phyloP scores from a whole-genome alignment of 495 filamentous ascomycete species.

The Aspergillus affinis region DNA sequence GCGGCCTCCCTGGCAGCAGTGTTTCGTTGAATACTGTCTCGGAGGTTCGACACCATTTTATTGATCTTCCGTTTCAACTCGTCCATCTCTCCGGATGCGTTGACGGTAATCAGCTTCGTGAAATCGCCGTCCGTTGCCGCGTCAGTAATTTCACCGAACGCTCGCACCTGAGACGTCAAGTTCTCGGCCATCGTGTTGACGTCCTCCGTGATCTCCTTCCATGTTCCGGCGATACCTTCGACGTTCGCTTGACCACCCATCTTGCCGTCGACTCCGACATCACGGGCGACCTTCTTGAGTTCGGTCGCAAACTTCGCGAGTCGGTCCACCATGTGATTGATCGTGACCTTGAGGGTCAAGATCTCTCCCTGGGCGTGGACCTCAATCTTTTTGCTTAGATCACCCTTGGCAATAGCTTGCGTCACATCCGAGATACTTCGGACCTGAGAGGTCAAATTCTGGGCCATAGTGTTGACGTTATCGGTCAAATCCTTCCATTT shows the following conservation, averaged over 20 bases:
- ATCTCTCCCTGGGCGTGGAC: slow-evolving; percentile 97
- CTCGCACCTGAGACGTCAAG: slow-evolving; percentile 93
- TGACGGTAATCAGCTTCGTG: slow-evolving; percentile 94
- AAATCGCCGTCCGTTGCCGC: slow-evolving; percentile 97
- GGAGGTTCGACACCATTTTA: slow-evolving; percentile 94
- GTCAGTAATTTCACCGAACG: slow-evolving; percentile 97
- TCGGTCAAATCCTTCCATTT: slow-evolving; percentile 99
- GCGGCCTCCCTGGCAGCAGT: slow-evolving; percentile 95
- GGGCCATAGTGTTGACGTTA: slow-evolving; percentile 85
- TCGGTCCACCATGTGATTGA: slow-evolving; percentile 99
- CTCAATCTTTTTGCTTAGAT: slow-evolving; percentile 94
- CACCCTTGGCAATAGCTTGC: slow-evolving; percentile 90
- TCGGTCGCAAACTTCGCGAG: slow-evolving; percentile 96
- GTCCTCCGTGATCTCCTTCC: slow-evolving; percentile 98
- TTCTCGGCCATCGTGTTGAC: slow-evolving; percentile 99
- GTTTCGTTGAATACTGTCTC: slow-evolving; percentile 96
- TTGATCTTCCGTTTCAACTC: slow-evolving; percentile 99
- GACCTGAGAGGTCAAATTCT: slow-evolving; percentile 93
- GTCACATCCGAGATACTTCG: slow-evolving; percentile 96
- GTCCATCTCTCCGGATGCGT: slow-evolving; percentile 98
- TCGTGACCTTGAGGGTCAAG: slow-evolving; percentile 89
- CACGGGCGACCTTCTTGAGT: slow-evolving; percentile 91
- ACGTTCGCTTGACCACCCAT: slow-evolving; percentile 98
- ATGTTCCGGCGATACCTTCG: slow-evolving; percentile 87
- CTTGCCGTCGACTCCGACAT: slow-evolving; percentile 97